Evolutionary conservation across 116 monocot species (phyloP).

Genomic region (Iris pallida): DNA sequence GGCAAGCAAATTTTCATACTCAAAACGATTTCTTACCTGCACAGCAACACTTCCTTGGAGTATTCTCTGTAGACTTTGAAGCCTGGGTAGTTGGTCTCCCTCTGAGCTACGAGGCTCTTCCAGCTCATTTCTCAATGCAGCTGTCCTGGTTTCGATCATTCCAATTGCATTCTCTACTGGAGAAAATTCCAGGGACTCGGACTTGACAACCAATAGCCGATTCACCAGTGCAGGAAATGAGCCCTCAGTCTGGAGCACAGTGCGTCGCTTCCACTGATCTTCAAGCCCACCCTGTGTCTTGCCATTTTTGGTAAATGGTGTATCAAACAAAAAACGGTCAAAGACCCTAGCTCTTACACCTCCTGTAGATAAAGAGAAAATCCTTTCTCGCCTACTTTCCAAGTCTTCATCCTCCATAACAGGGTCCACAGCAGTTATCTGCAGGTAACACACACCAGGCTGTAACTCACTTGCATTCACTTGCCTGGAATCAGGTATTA

Average conservation of each 20-base stretch:
- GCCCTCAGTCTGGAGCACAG: constrained; percentile 86
- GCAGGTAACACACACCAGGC: constrained; percentile 91
- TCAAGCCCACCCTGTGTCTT: constrained; percentile 95
- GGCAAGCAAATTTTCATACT: too few species aligned
- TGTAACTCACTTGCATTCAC: constrained; percentile 92
- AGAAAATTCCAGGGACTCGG: constrained; percentile 91
- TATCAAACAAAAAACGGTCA: constrained; percentile 93
- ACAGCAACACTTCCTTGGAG: constrained; percentile 99
- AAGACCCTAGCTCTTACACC: constrained; percentile 82
- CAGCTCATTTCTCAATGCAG: constrained; percentile 92
- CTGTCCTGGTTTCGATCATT: constrained; percentile 98
- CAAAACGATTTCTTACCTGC: constrained; percentile 50
- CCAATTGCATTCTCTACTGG: constrained; percentile 99
- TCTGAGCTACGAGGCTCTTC: constrained; percentile 97
- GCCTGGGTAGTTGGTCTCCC: constrained; percentile 91
- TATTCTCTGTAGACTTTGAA: constrained; percentile 95
- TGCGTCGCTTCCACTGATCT: constrained; percentile 95
- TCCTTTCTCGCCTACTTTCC: constrained; percentile 83
- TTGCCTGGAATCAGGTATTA: constrained; percentile 97
- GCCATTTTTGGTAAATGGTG: constrained; percentile 98
- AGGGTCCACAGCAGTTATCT: constrained; percentile 97
- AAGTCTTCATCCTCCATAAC: constrained; percentile 99
- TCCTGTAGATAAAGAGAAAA: constrained; percentile 80
- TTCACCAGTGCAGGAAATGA: constrained; percentile 96
- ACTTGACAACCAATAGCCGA: constrained; percentile 78